Percentiles rank a stretch among this genome's conserved stretches.
Conservation (phyloP, 1,284 basidiomycete species). For the Mycosarcoma mackinlayi region DNA sequence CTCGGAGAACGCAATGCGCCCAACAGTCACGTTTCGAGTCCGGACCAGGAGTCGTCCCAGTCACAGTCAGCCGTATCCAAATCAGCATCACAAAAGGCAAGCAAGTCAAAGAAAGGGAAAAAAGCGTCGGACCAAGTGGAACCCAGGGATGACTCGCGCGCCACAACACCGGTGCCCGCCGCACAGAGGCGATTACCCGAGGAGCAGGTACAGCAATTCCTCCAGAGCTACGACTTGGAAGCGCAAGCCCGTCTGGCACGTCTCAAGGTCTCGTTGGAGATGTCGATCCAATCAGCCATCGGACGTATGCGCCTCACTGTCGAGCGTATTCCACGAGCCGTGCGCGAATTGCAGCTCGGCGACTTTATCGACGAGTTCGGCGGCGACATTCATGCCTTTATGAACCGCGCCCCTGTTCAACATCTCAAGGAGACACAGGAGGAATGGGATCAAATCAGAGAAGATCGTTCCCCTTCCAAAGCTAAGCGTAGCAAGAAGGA, state of each 20-base stretch:
- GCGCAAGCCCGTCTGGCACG: constrained; percentile 20
- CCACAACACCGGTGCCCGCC: constrained; percentile 29
- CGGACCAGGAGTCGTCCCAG: constrained; percentile 1
- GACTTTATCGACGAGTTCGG: constrained; percentile 50
- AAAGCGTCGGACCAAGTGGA: neutral
- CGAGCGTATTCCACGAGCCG: constrained; percentile 44
- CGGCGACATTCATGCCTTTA: constrained; percentile 48
- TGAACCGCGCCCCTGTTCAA: constrained; percentile 34
- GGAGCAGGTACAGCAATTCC: constrained; percentile 45
- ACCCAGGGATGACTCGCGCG: constrained; percentile 3
- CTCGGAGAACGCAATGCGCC: constrained; percentile 35
- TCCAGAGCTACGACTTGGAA: constrained; percentile 55
- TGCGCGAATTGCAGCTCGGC: constrained; percentile 35
- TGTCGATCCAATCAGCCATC: constrained; percentile 28
- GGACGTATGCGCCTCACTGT: constrained; percentile 35
- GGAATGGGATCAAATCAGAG: constrained; percentile 53
- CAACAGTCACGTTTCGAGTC: constrained; percentile 12
- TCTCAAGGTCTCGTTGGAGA: constrained; percentile 21
- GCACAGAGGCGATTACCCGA: constrained; percentile 42
- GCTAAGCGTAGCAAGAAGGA: constrained; percentile 30
- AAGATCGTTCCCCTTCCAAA: constrained; percentile 25
- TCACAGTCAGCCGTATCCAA: constrained; percentile 2
- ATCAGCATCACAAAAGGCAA: constrained; percentile 8
- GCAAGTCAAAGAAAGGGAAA: constrained; percentile 23
- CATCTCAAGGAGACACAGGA: constrained; percentile 36